Evolutionary conservation across 225 moss, liverwort and hornwort species (phyloP), one percentile per base, ranked within the genome.

Genomic region (Physcomitrium patens): DNA sequence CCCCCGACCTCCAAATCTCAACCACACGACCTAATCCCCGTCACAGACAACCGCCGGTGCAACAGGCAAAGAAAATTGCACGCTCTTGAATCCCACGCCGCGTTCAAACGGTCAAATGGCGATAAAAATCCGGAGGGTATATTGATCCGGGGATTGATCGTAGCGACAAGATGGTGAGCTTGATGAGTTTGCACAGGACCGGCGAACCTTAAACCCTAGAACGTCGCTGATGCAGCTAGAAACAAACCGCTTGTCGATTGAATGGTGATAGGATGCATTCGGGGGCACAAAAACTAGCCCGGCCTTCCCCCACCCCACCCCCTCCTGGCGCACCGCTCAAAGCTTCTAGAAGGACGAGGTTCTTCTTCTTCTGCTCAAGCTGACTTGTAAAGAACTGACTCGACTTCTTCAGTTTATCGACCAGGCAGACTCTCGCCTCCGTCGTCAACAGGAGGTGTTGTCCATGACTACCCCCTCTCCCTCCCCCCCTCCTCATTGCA

Each of bases 191-290:
- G 6, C 49, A 9, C 3, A 48, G 37, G 55, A 19, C 15, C 19
- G n/a, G n/a, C 14, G 41, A 48, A 62, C 60, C 77, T 81, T 76
- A 73, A 84, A 81, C 81, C 81, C 81, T 81, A 81, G 71, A 23
- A 65, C 37, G 24, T 22, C 48, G 58, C 27, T 67, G 75, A 27
- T 49, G 48, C 48, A 49, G 15, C 28, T 18, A 17, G 4, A 3
- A 43, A 8, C 16, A 23, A 46, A 12, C 20, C 10, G 68, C 63
- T 74, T 48, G 63, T 22, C 22, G 58, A 63, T 66, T 57, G 69
- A 43, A 28, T 0, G 28, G 16, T 49, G 13, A 61, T 51, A 58
- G 10, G 19, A 62, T 70, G 61, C 76, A 37, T 47, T 46, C 4
- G 61, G 19, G 10, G 20, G 14, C 16, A 15, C 9, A 11, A 1